Base-by-base conservation (phyloP, 805 yeast species). In the Wickerhamomyces chaumierensis region DNA sequence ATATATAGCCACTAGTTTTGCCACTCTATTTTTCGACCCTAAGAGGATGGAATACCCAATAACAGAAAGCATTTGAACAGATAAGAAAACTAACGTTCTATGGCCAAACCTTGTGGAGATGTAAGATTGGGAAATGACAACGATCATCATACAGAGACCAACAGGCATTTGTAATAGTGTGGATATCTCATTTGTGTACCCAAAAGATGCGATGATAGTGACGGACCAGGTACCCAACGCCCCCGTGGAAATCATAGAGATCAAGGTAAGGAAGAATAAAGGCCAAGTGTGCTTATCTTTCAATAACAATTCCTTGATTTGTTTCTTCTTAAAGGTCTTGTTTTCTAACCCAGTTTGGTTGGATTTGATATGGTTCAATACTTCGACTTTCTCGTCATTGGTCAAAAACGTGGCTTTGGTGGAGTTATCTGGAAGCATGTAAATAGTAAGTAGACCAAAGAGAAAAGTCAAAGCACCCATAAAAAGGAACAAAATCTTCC, bases 401-500 rank as follows among this genome's bases (percentile, higher is more conserved):
- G 49, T 54, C 19, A 69, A 45, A 42, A 68, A 68, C 3, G 38
- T 40, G 3, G 58, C 58, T 29, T 45, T 43, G 2, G 59, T 56
- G 17, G 67, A 77, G 45, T 68, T 73, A 47, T 73, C 69, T 2
- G 83, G 83, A 33, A 75, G 55, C 21, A 60, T 49, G 19, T 69
- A 48, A 34, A 60, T 57, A 9, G 71, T 64, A 1, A 60, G 29
- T 1, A 68, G 32, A 5, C 81, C 81, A 53, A 72, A 73, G 2
- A 57, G 34, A 3, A 72, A 55, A 3, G 81, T 76, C 14, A 73
- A 49, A 2, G 71, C 36, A 8, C 83, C 83, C 49, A 75, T 69
- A 4, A 72, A 66, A 15, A 75, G 48, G 52, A 73, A 76, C 57
- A 75, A 66, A 35, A 75, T 72, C 53, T 73, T 78, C 81, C 81